Evolutionary conservation across 2,329 filamentous ascomycete genomes (phyloP).

Genomic region (Cytospora chrysosperma): DNA sequence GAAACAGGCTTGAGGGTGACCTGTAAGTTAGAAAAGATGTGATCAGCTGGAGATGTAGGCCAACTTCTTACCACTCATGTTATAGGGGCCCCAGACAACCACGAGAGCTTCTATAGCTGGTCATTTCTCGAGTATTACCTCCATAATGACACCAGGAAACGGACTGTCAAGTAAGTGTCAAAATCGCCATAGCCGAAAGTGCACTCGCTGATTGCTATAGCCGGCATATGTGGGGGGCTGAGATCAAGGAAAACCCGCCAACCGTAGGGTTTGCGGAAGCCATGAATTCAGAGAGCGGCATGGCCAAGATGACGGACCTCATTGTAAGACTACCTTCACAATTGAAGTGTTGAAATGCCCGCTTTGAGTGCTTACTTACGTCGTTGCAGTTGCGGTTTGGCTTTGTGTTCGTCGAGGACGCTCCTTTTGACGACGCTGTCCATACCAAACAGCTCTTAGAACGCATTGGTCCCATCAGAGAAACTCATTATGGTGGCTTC

Average conservation of each 20-base stretch:
- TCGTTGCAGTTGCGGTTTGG: slow-evolving; percentile 62
- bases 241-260: slow-evolving; percentile 50
- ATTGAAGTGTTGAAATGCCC: too few relatives aligned
- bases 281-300: slow-evolving; percentile 54
- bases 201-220: slow-evolving; percentile 1
- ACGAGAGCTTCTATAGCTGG: slow-evolving; percentile 67
- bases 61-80: slow-evolving; percentile 22
- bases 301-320: slow-evolving; percentile 61
- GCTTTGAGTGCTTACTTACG: not conserved
- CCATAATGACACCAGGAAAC: slow-evolving; percentile 34
- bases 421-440: slow-evolving; percentile 63
- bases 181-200: too few relatives aligned
- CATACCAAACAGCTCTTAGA: slow-evolving; percentile 74
- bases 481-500: slow-evolving; percentile 83
- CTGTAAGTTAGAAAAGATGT: slow-evolving; percentile 42
- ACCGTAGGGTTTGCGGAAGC: slow-evolving; percentile 60
- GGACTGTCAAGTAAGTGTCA: slow-evolving; percentile 35
- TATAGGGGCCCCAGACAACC: slow-evolving; percentile 65
- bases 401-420: slow-evolving; percentile 73
- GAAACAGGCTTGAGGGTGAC: slow-evolving; percentile 44
- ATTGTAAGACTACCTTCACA: slow-evolving; percentile 51
- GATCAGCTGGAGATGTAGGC: not conserved
- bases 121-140: slow-evolving; percentile 56
- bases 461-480: slow-evolving; percentile 80
- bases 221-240: slow-evolving; percentile 32